Evolutionary conservation across 306 rosid genomes (phyloP).

Genomic region (Sechiopsis laciniata): DNA sequence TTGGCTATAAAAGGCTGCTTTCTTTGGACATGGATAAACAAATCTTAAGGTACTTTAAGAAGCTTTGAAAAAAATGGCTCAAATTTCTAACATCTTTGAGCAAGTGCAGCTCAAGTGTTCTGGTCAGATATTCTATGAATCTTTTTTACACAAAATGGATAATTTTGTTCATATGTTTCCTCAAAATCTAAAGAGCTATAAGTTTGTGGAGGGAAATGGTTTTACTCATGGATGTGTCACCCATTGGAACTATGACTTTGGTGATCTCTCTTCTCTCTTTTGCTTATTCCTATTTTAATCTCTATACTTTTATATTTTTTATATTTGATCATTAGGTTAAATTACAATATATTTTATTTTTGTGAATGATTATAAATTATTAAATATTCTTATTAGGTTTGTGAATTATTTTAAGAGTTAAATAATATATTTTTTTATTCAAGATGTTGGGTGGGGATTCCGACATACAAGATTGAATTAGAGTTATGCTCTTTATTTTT

Average conservation of each 20-base stretch:
- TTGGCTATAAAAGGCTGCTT: background rate
- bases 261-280: background rate
- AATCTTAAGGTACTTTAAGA: background rate
- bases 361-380: no score
- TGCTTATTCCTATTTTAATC: background rate
- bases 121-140: background rate
- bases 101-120: background rate
- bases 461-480: no score
- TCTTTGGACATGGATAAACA: background rate
- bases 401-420: no score
- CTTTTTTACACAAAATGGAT: constrained; percentile 3
- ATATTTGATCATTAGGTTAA: no score
- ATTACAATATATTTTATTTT: no score
- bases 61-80: constrained; percentile 4
- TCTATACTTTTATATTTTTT: no score
- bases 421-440: no score
- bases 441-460: no score
- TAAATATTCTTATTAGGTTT: no score
- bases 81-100: background rate
- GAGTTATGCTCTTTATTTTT: no score
- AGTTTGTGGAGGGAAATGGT: background rate
- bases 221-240: constrained; percentile 2
- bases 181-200: background rate
- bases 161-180: background rate
- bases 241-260: constrained; percentile 15